Evolutionary conservation across 2,329 filamentous ascomycete species (phyloP).

Genomic region (Alternaria sp.): DNA sequence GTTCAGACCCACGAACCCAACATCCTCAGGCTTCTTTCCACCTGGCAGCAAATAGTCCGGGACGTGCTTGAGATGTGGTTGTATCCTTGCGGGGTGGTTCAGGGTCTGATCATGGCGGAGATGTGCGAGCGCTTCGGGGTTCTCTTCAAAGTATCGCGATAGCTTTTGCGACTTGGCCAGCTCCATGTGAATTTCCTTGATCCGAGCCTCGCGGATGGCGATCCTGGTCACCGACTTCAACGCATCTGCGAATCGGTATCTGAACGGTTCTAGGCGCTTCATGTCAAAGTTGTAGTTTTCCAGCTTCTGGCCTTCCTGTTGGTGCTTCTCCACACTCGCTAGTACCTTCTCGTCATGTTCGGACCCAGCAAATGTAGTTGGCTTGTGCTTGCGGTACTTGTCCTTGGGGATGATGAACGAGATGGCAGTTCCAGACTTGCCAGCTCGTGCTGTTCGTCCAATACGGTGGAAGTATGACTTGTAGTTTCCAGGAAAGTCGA

Average conservation of each 20-base stretch:
- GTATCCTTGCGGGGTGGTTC: slow-evolving; percentile 76
- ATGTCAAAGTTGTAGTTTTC: slow-evolving; percentile 96
- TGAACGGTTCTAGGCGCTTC: slow-evolving; percentile 90
- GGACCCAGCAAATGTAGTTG: slow-evolving; percentile 77
- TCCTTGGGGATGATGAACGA: slow-evolving; percentile 90
- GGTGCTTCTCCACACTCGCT: slow-evolving; percentile 79
- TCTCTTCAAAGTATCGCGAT: slow-evolving; percentile 79
- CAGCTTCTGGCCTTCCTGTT: slow-evolving; percentile 83
- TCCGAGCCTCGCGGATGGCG: slow-evolving; percentile 87
- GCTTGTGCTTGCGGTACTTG: slow-evolving; percentile 86
- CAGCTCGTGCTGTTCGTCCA: slow-evolving; percentile 89
- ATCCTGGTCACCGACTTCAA: slow-evolving; percentile 89
- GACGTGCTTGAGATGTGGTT: slow-evolving; percentile 84
- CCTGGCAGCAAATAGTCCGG: slow-evolving; percentile 90
- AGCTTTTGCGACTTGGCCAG: slow-evolving; percentile 93
- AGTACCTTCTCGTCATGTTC: slow-evolving; percentile 88
- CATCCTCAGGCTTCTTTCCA: slow-evolving; percentile 73
- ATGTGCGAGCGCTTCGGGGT: slow-evolving; percentile 86
- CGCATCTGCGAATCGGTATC: slow-evolving; percentile 88
- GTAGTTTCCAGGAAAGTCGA: slow-evolving; percentile 87
- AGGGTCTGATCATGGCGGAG: slow-evolving; percentile 91
- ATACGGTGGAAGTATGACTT: slow-evolving; percentile 98
- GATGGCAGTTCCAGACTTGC: slow-evolving; percentile 92
- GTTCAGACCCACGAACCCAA: slow-evolving; percentile 78
- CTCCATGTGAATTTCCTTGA: slow-evolving; percentile 87